Percentiles rank a stretch among this genome's conserved stretches.
These are phyloP conservation scores for Cryptococcus sp. DNA, from an alignment of 1,284 basidiomycete species.

Conservation along the genomic window DNA sequence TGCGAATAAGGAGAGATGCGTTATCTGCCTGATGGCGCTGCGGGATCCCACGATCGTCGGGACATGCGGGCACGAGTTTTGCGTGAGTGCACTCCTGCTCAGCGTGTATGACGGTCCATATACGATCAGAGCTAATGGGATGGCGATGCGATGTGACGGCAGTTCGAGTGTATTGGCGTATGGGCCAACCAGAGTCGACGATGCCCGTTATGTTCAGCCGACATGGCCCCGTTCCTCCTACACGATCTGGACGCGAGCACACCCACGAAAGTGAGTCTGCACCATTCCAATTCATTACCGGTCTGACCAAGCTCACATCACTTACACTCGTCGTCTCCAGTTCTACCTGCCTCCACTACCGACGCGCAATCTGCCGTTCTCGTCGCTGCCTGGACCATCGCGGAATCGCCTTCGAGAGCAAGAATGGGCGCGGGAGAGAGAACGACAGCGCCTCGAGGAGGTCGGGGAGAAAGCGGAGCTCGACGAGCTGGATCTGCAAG, in stretches of 20 bases:
- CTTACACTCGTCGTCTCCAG: constrained; percentile 41
- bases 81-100: constrained; percentile 36
- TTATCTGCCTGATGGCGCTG: constrained; percentile 75
- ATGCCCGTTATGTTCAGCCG: constrained; percentile 78
- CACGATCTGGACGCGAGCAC: constrained; percentile 59
- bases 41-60: constrained; percentile 77
- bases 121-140: neutral
- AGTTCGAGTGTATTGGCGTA: constrained; percentile 79
- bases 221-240: constrained; percentile 73
- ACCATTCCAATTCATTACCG: neutral
- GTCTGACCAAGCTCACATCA: neutral
- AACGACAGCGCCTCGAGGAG: constrained; percentile 23
- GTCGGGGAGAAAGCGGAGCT: constrained; percentile 56
- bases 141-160: constrained; percentile 17
- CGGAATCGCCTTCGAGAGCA: constrained; percentile 14
- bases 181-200: constrained; percentile 69
- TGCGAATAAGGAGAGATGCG: constrained; percentile 42
- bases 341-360: constrained; percentile 71
- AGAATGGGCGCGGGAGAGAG: constrained; percentile 6
- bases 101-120: neutral
- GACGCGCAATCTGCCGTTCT: constrained; percentile 16
- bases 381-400: constrained; percentile 22
- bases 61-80: constrained; percentile 78
- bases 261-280: constrained; percentile 46
- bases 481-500: constrained; percentile 67